Base-by-base conservation (phyloP, 2,329 filamentous ascomycete species). In the Aspergillus alliaceus region DNA sequence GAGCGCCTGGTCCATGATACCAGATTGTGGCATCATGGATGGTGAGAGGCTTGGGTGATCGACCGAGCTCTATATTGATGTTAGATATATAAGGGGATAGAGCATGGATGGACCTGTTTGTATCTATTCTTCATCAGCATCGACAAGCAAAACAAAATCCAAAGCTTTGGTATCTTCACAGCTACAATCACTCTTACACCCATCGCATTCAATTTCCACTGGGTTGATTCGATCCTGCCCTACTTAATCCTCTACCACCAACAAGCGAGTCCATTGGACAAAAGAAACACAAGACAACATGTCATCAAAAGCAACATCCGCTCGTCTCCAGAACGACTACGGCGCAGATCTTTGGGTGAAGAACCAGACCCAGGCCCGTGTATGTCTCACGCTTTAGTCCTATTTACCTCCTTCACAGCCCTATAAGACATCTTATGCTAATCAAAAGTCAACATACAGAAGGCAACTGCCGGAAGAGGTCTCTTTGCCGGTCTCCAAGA, bases 401-500 rank as follows among this genome's bases (percentile, higher is more conserved):
- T n/a, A 18, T 24, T 18, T 7, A 44, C 27, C 40, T 18, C 5
- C 3, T 5, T 27, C 14, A 6, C 27, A 22, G n/a, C n/a, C 40
- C n/a, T n/a, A n/a, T n/a, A n/a, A n/a, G n/a, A n/a, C n/a, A n/a
- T n/a, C n/a, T n/a, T n/a, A n/a, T n/a, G n/a, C n/a, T n/a, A n/a
- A n/a, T n/a, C n/a, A n/a, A n/a, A n/a, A n/a, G n/a, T n/a, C n/a
- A 24, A 14, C 22, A 1, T 20, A 34, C 46, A 74, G 67, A 70
- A 67, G 40, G 53, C 70, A 39, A 74, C 72, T 6, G 64, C 65
- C 4, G 73, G 73, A 47, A 67, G 73, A 15, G 73, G 73, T 29
- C 68, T 75, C 46, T 75, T 75, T 53, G 72, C 73, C 32, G 73
- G 73, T 4, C 64, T 75, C 2, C 73, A 75, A 53, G 73, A 75